Conservation (phyloP, 2,329 filamentous ascomycete species). For the Colletotrichum tamarilloi region DNA sequence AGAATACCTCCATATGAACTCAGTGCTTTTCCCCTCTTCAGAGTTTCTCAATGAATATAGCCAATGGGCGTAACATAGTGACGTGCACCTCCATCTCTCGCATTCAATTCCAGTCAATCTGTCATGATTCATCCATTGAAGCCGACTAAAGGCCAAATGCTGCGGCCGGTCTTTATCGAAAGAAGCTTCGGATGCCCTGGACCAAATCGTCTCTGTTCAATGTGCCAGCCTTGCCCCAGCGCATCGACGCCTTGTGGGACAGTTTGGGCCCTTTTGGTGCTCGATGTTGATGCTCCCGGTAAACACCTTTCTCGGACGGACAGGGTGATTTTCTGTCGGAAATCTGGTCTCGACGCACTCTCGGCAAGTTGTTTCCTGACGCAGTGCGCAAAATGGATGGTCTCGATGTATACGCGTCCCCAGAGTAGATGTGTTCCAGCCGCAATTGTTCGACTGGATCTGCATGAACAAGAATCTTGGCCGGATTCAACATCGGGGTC, state of each 20-base stretch:
- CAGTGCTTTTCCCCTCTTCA: background rate
- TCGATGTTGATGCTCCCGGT: constrained; percentile 41
- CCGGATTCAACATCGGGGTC: constrained; percentile 17
- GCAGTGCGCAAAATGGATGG: constrained; percentile 35
- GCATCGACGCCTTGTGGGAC: constrained; percentile 43
- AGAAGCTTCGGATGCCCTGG: constrained; percentile 56
- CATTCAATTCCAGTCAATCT: background rate
- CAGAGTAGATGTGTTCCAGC: background rate
- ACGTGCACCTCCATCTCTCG: constrained; percentile 15
- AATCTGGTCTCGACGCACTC: constrained; percentile 34
- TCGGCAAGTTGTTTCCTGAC: constrained; percentile 39
- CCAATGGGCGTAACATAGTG: constrained; percentile 10
- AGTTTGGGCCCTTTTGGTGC: constrained; percentile 24
- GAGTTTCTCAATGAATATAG: constrained; percentile 10
- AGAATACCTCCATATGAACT: constrained; percentile 7
- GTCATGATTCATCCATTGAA: background rate
- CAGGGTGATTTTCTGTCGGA: constrained; percentile 37
- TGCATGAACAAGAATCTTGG: constrained; percentile 16
- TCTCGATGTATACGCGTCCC: constrained; percentile 2
- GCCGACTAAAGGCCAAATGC: background rate
- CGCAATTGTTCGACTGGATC: constrained; percentile 15
- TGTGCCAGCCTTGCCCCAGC: constrained; percentile 50
- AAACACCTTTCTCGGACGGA: constrained; percentile 42
- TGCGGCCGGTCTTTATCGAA: constrained; percentile 47
- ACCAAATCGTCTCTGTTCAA: constrained; percentile 51